Percentiles rank a stretch among this genome's conserved stretches.
These are phyloP conservation scores for Raddia distichophylla DNA, from an alignment of 176 grass and related monocot species.

Conservation along the genomic window DNA sequence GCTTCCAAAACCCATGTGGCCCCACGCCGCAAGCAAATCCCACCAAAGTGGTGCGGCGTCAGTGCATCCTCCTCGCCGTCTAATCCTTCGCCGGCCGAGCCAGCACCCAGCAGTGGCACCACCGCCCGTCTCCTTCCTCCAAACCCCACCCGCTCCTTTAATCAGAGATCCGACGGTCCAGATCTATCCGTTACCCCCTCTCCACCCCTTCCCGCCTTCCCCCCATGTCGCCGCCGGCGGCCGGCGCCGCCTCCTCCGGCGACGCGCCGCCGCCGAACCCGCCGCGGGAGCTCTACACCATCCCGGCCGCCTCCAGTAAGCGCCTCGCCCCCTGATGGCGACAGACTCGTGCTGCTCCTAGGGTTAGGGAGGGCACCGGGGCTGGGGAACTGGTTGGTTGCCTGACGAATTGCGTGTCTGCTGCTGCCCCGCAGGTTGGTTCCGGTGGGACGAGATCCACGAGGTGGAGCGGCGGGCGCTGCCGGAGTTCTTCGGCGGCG, in stretches of 20 bases:
- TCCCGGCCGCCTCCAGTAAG: conserved; percentile 64
- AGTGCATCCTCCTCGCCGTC: conserved; percentile 30
- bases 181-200: conserved; percentile 4
- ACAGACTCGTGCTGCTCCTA: not conserved
- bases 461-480: conserved; percentile 68
- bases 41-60: not conserved
- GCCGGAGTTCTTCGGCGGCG: conserved; percentile 94
- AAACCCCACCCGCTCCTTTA: conserved; percentile 24
- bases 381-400: not conserved
- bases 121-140: not conserved
- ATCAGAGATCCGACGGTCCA: conserved; percentile 53
- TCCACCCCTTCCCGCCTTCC: conserved; percentile 37
- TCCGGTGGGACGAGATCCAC: conserved; percentile 94
- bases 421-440: conserved; percentile 64
- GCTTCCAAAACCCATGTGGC: conserved; percentile 2
- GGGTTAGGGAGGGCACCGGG: conserved; percentile 40
- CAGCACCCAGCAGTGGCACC: conserved; percentile 1
- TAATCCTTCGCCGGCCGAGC: not conserved
- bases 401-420: conserved; percentile 26
- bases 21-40: not conserved
- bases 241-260: conserved; percentile 45
- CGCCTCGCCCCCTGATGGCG: not conserved
- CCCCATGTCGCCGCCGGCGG: conserved; percentile 51
- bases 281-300: conserved; percentile 67
- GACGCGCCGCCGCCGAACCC: conserved; percentile 6